phyloP scores from a whole-genome alignment of 768 basidiomycete species.

The Psilocybe tampanensis region DNA sequence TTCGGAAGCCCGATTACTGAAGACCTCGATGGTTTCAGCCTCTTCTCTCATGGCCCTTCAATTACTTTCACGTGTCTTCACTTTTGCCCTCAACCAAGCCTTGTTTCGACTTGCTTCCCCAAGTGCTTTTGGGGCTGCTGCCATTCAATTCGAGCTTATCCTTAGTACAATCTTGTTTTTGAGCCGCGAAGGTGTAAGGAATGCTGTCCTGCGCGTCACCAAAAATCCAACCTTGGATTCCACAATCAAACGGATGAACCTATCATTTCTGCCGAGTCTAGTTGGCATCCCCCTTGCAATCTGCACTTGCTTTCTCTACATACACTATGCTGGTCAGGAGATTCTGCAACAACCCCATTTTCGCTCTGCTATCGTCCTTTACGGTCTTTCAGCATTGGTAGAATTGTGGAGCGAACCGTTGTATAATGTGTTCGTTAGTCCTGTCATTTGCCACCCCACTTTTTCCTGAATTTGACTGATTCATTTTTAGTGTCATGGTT shows the following conservation, averaged over 20 bases:
- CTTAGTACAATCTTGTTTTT: conserved; percentile 91
- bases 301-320: conserved; percentile 54
- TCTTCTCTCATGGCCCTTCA: conserved; percentile 85
- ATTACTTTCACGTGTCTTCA: conserved; percentile 79
- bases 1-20: conserved; percentile 19
- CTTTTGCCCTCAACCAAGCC: conserved; percentile 88
- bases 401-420: conserved; percentile 86
- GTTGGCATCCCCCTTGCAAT: conserved; percentile 71
- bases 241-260: conserved; percentile 35
- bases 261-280: conserved; percentile 65
- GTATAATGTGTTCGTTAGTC: conserved; percentile 62
- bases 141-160: conserved; percentile 93
- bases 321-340: conserved; percentile 49
- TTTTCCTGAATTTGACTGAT: background rate
- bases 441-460: background rate
- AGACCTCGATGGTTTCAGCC: conserved; percentile 43
- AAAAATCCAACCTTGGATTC: conserved; percentile 2
- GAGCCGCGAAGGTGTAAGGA: conserved; percentile 90
- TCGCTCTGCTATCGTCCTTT: conserved; percentile 59
- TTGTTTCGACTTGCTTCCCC: conserved; percentile 85
- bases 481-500: conserved; percentile 55
- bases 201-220: conserved; percentile 65
- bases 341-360: conserved; percentile 70
- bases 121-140: conserved; percentile 83
- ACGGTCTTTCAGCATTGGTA: conserved; percentile 71